Evolutionary conservation across 1,139 yeast genomes (phyloP).

Genomic region (Lodderomyces elongisporus): DNA sequence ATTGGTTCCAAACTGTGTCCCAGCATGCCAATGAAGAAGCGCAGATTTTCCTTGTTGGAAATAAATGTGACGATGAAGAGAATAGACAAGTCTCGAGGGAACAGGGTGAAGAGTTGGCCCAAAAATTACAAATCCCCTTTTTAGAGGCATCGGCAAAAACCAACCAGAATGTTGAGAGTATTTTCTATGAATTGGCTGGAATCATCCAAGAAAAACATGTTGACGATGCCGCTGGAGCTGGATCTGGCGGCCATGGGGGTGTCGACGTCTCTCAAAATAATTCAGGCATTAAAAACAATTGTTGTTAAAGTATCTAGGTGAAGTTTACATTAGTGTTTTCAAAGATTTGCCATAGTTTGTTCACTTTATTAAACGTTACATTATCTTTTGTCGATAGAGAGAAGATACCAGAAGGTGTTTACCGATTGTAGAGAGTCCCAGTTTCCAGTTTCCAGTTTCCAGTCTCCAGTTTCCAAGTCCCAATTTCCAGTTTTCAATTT

Average conservation of each 20-base stretch:
- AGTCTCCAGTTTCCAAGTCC: too few species aligned
- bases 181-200: conserved; percentile 87
- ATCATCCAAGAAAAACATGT: conserved; percentile 76
- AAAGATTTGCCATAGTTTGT: too few species aligned
- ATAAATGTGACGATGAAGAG: conserved; percentile 86
- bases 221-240: conserved; percentile 25
- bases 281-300: conserved; percentile 29
- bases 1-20: conserved; percentile 92
- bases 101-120: conserved; percentile 88
- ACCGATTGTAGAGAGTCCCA: too few species aligned
- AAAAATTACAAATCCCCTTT: conserved; percentile 82
- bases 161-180: conserved; percentile 84
- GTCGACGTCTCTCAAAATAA: conserved; percentile 42
- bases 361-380: too few species aligned
- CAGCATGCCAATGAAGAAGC: conserved; percentile 97
- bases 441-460: too few species aligned
- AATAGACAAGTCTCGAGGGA: conserved; percentile 72
- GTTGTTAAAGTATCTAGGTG: conserved; percentile 29
- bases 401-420: too few species aligned
- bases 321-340: background rate
- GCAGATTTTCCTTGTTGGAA: conserved; percentile 88
- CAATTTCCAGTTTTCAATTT: too few species aligned
- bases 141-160: conserved; percentile 96
- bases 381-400: conserved; percentile 1
- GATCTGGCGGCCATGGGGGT: conserved; percentile 26